phyloP scores from a whole-genome alignment of 148 eudicot genomes.

The Rhododendron ovatum region DNA sequence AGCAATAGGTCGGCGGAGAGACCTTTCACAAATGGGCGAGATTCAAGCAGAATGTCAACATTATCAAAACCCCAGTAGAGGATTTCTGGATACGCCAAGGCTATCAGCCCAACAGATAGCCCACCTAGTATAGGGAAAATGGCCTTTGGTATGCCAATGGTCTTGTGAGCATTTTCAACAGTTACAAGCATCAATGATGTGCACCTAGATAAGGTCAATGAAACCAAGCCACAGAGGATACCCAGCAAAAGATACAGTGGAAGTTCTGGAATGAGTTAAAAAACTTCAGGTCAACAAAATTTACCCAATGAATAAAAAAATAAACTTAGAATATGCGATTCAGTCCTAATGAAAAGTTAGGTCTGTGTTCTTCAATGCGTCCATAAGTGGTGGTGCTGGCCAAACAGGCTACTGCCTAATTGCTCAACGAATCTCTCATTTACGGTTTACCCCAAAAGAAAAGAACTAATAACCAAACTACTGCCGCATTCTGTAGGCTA shows the following conservation, averaged over 20 bases:
- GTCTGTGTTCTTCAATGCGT: not conserved
- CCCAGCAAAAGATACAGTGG: slow-evolving; percentile 93
- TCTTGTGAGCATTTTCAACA: slow-evolving; percentile 43
- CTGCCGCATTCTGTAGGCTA: not conserved
- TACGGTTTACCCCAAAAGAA: not conserved
- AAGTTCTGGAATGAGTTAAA: slow-evolving; percentile 62
- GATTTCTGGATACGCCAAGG: slow-evolving; percentile 89
- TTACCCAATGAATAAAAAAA: slow-evolving; percentile 12
- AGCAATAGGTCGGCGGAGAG: slow-evolving; percentile 67
- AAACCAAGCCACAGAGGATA: slow-evolving; percentile 76
- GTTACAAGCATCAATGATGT: slow-evolving; percentile 60
- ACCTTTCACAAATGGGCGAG: slow-evolving; percentile 64
- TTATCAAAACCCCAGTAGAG: slow-evolving; percentile 96
- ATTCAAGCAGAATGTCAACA: slow-evolving; percentile 81
- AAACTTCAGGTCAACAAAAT: slow-evolving; percentile 12
- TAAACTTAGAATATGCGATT: not conserved
- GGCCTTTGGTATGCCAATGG: slow-evolving; percentile 44
- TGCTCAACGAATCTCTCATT: not conserved
- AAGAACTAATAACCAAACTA: not conserved
- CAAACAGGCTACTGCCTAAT: not conserved
- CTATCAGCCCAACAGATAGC: slow-evolving; percentile 69
- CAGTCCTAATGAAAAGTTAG: not conserved
- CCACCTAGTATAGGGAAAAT: slow-evolving; percentile 70
- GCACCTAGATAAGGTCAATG: slow-evolving; percentile 62
- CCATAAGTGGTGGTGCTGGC: not conserved